phyloP scores from a whole-genome alignment of 2,329 filamentous ascomycete genomes.

The Alternaria infectoria region DNA sequence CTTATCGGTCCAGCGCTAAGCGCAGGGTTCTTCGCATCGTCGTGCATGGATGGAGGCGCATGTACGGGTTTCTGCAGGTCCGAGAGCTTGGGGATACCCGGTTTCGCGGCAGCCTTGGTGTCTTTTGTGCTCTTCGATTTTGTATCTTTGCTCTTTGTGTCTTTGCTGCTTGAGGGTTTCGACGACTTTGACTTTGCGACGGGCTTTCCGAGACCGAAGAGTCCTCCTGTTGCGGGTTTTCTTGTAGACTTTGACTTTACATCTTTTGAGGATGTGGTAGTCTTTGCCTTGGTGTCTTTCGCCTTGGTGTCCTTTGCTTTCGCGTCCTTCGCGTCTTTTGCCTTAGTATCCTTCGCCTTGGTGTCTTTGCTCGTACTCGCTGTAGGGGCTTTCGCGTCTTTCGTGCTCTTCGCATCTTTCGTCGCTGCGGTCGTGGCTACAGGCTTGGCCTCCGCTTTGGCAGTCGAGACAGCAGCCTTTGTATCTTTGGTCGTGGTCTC shows the following conservation, averaged over 20 bases:
- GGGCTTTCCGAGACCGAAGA: constrained; percentile 7
- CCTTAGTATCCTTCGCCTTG: constrained; percentile 3
- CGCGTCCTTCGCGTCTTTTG: not conserved
- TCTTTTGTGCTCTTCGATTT: not conserved
- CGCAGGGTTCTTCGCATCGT: constrained; percentile 33
- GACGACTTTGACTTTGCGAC: constrained; percentile 5
- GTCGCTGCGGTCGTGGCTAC: not conserved
- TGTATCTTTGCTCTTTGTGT: not conserved
- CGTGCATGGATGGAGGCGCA: constrained; percentile 29
- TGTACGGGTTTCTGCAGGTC: constrained; percentile 29
- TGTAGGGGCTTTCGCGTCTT: constrained; percentile 1
- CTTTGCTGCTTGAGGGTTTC: constrained; percentile 7
- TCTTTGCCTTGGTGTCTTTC: constrained; percentile 1
- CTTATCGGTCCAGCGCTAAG: constrained; percentile 28
- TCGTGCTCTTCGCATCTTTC: not conserved
- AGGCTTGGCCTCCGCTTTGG: constrained; percentile 1
- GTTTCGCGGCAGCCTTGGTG: not conserved
- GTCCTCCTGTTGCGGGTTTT: constrained; percentile 8
- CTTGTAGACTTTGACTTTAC: constrained; percentile 2
- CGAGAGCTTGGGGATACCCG: constrained; percentile 22
- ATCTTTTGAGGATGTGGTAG: not conserved
- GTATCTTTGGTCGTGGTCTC: not conserved
- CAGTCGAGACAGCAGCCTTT: not conserved
- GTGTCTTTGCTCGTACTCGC: not conserved
- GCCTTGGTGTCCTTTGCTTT: constrained; percentile 1